A percentile compares a stretch with the other conserved stretches of the same genome.
These are phyloP conservation scores for Drechslerella dactyloides DNA, from an alignment of 2,329 filamentous ascomycete species.

Conservation along the genomic window DNA sequence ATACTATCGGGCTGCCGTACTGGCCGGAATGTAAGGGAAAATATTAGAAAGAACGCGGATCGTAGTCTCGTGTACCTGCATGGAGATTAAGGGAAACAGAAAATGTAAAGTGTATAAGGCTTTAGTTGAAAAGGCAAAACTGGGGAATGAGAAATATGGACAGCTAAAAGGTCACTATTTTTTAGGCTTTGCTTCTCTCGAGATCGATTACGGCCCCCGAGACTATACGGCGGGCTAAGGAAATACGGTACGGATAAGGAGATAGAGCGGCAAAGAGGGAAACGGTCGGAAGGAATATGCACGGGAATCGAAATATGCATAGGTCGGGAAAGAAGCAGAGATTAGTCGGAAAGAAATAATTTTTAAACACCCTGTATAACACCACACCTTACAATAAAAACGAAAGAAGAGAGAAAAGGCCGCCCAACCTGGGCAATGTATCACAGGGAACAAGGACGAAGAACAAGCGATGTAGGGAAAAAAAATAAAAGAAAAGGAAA, in stretches of 20 bases:
- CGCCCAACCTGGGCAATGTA: neutral
- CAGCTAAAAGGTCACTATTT: conserved; percentile 6
- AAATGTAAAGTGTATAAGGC: conserved; percentile 10
- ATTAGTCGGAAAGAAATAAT: conserved; percentile 11
- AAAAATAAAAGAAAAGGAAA: conserved; percentile 6
- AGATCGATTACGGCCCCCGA: too few relatives aligned
- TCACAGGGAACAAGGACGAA: neutral
- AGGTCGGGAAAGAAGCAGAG: conserved; percentile 5
- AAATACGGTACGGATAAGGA: neutral
- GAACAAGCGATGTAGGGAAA: neutral
- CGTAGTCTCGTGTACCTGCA: conserved; percentile 37
- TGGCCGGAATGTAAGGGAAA: neutral
- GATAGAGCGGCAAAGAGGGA: neutral
- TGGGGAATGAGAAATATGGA: conserved; percentile 4
- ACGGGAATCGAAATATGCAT: neutral
- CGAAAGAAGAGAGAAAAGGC: conserved; percentile 2
- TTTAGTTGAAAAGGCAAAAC: neutral
- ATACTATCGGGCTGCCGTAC: neutral
- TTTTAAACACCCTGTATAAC: conserved; percentile 31
- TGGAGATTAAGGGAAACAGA: conserved; percentile 13
- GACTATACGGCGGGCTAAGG: neutral
- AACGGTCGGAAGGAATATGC: neutral
- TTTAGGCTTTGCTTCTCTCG: conserved; percentile 7
- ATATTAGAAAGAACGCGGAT: conserved; percentile 16
- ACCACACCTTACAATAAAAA: conserved; percentile 26